Conservation (phyloP, 2,329 filamentous ascomycete genomes). For the Penicillium sp. region DNA sequence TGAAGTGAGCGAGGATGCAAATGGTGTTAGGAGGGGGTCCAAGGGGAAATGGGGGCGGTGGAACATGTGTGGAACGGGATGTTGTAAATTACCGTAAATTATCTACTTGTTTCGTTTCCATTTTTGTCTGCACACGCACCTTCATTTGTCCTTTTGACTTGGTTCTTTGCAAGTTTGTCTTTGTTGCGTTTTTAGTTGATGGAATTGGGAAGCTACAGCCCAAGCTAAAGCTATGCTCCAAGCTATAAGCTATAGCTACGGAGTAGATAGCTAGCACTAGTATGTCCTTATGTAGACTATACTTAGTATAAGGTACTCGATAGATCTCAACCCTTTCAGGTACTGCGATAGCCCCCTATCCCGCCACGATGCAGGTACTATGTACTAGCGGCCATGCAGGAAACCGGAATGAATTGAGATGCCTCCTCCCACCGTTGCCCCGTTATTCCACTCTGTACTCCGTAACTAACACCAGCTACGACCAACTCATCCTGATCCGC, state of each 20-base stretch:
- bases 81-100: slow-evolving; percentile 8
- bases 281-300: too few species aligned
- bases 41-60: slow-evolving; percentile 16
- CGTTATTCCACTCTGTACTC: neutral
- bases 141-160: neutral
- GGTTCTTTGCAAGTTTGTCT: neutral
- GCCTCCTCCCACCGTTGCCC: neutral
- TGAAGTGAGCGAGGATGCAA: slow-evolving; percentile 15
- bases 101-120: neutral
- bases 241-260: too few species aligned
- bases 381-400: neutral
- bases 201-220: too few species aligned
- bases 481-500: neutral
- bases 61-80: slow-evolving; percentile 17
- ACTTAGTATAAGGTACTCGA: neutral
- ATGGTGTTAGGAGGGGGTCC: slow-evolving; percentile 8
- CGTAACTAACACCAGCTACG: neutral
- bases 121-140: neutral
- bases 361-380: neutral
- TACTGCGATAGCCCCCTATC: neutral
- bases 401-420: neutral
- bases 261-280: neutral
- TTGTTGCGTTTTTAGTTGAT: neutral
- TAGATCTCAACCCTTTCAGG: neutral
- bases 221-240: too few species aligned